Evolutionary conservation across 208 protist species (phyloP), one percentile per base, ranked within the genome.

Genomic region (Trypanosoma conorhini): DNA sequence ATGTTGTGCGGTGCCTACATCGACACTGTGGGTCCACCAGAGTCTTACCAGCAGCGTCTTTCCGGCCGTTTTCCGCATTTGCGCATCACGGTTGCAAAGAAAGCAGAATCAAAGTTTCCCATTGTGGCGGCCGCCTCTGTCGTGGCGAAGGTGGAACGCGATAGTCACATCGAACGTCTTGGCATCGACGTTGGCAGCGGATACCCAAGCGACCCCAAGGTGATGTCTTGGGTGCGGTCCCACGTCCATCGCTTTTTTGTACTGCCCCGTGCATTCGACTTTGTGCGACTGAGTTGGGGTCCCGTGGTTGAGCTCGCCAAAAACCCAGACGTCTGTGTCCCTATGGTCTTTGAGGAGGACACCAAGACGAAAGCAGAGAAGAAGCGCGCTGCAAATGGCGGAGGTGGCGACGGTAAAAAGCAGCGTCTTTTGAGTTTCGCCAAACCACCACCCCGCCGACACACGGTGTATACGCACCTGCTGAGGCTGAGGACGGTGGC

Each of bases 61-160:
- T 33, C 82, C 10, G 77, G 80, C 21, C 76, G 88, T 35, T 98
- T 98, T 62, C 95, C 94, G 13, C 77, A 96, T 57, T 75, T 98
- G 24, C 83, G 89, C 51, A 84, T 96, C 40, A 89, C 87, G 22
- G 89, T 96, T 15, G 56, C 86, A 12, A 93, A 88, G 63, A 97
- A 98, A 70, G 97, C 97, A 13, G 97, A 99, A 68, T 73, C 77
- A 28, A 86, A 83, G 56, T 99, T 88, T 67, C 88, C 96, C 3
- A 92, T 98, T 40, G 94, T 98, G 22, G 88, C 85, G 10, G 97
- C 92, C 7, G 96, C 97, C 12, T 97, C 90, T 19, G 97, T 99
- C 62, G 81, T 94, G 21, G 97, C 97, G 19, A 99, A 99, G 59
- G 81, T 83, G 40, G 88, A 83, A 50, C 88, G 92, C 38, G 92